Evolutionary conservation across 2,329 filamentous ascomycete genomes (phyloP), one percentile per base, ranked within the genome.

Genomic region (Dothistroma pini): DNA sequence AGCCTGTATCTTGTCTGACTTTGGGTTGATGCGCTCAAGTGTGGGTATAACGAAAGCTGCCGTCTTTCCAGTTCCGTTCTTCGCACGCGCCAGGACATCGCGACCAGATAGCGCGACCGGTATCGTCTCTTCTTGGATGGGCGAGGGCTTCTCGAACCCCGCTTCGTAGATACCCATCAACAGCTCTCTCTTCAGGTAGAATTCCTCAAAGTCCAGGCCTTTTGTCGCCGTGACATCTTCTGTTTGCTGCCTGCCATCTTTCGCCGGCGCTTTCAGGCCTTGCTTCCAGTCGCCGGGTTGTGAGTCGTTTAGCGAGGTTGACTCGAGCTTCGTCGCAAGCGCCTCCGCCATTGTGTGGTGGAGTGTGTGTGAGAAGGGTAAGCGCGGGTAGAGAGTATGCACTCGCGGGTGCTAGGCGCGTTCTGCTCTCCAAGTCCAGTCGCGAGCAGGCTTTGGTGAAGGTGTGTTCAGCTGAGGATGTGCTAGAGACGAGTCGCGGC

Each of bases 81-180:
- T 99, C 68, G 95, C 95, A 78, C 95, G 87, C 62, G 95, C 95
- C 66, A 99, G 85, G 71, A 99, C 93, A 75, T 99, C 95, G 78
- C 93, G 87, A 59, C 95, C 95, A 53, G 93, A 96, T 60, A 99
- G 84, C 55, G 95, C 95, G 68, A 99, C 93, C 53, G 95, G 95
- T 72, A 99, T 97, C 58, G 95, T 92, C 80, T 97, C 95, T 87
- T 99, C 95, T 86, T 99, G 95, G 71, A 99, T 99, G 11, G 95
- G 95, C 60, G 95, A 99, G 16, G 95, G 95, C 80, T 96, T 97
- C 77, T 99, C 95, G 77, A 97, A 99, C 66, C 95, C 95, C 69
- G 95, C 95, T 81, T 99, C 95, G 77, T 97, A 99, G 68, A 99
- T 97, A 65, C 95, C 95, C 93, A 97, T 99, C 80, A 99, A 86